These are phyloP conservation scores for Thelonectria rubi DNA, from an alignment of 2,329 filamentous ascomycete species.

Conservation along the genomic window DNA sequence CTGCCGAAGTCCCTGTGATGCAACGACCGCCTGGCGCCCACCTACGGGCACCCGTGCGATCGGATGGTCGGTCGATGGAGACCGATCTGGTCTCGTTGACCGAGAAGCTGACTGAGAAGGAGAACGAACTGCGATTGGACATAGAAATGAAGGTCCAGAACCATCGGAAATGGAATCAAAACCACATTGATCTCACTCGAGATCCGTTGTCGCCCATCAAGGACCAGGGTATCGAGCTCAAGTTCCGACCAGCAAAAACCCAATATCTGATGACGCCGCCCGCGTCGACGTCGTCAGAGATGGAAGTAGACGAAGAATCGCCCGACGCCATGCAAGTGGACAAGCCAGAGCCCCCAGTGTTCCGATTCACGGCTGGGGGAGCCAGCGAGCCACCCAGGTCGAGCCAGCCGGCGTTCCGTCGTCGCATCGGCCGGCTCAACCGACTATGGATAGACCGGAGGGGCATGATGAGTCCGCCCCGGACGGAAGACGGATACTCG, in stretches of 20 bases:
- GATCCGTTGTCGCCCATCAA: conserved; percentile 82
- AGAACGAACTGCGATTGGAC: conserved; percentile 80
- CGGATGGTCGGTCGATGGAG: conserved; percentile 76
- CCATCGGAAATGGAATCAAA: conserved; percentile 90
- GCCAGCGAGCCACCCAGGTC: conserved; percentile 51
- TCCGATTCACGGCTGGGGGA: conserved; percentile 57
- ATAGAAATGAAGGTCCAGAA: conserved; percentile 89
- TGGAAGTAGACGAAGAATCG: conserved; percentile 63
- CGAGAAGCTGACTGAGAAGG: conserved; percentile 81
- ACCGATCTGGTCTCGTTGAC: conserved; percentile 80
- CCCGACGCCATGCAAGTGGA: conserved; percentile 55
- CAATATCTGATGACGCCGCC: conserved; percentile 75
- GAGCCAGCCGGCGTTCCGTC: conserved; percentile 75
- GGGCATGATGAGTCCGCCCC: conserved; percentile 64
- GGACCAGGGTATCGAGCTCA: conserved; percentile 67
- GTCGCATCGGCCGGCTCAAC: conserved; percentile 84
- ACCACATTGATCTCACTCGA: conserved; percentile 87
- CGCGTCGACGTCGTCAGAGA: conserved; percentile 63
- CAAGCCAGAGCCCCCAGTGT: conserved; percentile 48
- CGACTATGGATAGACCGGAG: conserved; percentile 89
- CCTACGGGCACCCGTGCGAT: conserved; percentile 73
- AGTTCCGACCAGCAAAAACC: conserved; percentile 76
- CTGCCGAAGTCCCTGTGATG: conserved; percentile 65
- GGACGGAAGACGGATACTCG: conserved; percentile 55
- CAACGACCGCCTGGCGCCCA: conserved; percentile 71